Base-by-base conservation (phyloP, 352 stramenopile genomes). In the Globisporangium mamillatum region DNA sequence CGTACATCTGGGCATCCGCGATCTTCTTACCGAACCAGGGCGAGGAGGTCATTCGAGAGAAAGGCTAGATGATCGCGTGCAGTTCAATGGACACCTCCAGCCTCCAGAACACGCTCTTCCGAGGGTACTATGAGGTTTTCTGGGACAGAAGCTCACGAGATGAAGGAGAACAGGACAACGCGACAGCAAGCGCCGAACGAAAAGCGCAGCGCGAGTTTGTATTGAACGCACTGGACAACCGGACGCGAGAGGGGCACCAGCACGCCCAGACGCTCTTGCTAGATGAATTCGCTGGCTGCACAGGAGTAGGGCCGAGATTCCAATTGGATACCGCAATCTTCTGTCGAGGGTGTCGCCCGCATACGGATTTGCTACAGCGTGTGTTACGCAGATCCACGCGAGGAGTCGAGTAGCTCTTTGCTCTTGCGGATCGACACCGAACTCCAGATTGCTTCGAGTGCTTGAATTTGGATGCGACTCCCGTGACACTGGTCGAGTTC, bases 61-160 rank as follows among this genome's bases (percentile, higher is more conserved):
- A 38, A 14, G 56, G 46, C 24, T 70, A 56, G 65, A 48, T 66
- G 29, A 46, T 70, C 32, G 46, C 57, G 25, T 36, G 27, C 5
- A 59, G 25, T 16, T 7, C 27, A 44, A 41, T 32, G 27, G 4
- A 32, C 4, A 32, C 3, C 3, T 32, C 48, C 20, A 27, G 38
- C 38, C 38, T 38, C 34, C 34, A 12, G 4, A 46, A 22, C 18
- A 46, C 63, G 38, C 36, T 57, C 53, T 68, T 57, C n/a, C 63
- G 38, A 9, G 52, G 48, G 4, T 62, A 63, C 20, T 62, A 50
- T 38, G 24, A 68, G 25, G 36, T 63, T 36, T 56, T 10, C 34
- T 62, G 36, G 18, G 63, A 68, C 10, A 12, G 4, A 46, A 18
- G 6, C 38, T 27, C 22, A 8, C 48, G n/a, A 18, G 16, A n/a